Conservation (phyloP, 345 rosid genomes). For the Gossypium australe region DNA sequence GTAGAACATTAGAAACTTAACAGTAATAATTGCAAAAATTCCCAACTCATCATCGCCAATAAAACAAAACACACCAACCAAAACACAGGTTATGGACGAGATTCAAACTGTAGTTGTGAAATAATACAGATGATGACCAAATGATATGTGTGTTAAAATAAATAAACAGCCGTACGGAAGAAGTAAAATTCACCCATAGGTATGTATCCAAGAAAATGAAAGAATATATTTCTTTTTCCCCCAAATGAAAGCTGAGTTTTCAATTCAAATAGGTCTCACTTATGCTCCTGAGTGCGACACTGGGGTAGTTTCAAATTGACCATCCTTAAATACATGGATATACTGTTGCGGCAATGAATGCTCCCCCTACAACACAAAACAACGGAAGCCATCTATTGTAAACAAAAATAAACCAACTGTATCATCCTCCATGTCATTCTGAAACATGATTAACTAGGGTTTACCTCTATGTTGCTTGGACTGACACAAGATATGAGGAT, state of each 20-base stretch:
- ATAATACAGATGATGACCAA: constrained; percentile 10
- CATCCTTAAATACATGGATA: constrained; percentile 56
- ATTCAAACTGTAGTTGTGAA: neutral
- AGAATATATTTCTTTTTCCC: neutral
- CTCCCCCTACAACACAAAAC: constrained; percentile 55
- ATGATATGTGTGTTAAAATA: neutral
- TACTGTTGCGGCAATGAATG: constrained; percentile 88
- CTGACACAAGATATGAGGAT: too few species aligned
- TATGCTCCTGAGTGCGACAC: constrained; percentile 96
- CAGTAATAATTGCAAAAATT: constrained; percentile 10
- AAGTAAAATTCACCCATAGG: constrained; percentile 18
- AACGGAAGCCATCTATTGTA: neutral
- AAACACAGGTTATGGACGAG: constrained; percentile 1
- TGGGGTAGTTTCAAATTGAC: constrained; percentile 74
- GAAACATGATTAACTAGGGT: too few species aligned
- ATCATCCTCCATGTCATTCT: neutral
- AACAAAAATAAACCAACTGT: neutral
- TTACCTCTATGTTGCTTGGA: too few species aligned
- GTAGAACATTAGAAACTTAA: constrained; percentile 2
- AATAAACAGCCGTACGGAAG: neutral
- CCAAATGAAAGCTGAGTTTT: constrained; percentile 14
- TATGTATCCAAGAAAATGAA: constrained; percentile 21
- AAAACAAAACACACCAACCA: constrained; percentile 2
- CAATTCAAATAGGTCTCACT: constrained; percentile 9
- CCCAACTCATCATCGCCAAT: neutral